Evolutionary conservation across 768 basidiomycete genomes (phyloP).

Genomic region (Omphalotus guepiniiformis): DNA sequence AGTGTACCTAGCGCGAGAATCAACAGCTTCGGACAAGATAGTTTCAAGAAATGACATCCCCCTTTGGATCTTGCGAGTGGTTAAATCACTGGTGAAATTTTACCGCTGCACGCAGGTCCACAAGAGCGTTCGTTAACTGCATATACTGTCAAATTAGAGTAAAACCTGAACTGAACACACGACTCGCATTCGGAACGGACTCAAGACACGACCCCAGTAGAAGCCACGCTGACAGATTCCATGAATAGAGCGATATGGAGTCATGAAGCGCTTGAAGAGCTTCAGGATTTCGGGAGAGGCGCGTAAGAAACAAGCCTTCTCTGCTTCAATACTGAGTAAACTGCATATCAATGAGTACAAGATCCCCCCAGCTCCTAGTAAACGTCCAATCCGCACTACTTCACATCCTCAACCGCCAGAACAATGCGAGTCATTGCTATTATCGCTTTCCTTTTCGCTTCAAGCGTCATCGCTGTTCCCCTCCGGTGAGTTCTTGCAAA

Average conservation of each 20-base stretch:
- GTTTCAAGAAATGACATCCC: conserved; percentile 78
- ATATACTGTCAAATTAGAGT: not conserved
- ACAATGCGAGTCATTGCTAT: no score
- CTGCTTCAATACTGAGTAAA: conserved; percentile 26
- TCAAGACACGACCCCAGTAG: conserved; percentile 65
- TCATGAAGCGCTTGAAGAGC: conserved; percentile 58
- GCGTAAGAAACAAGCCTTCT: conserved; percentile 58
- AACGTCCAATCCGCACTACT: no score
- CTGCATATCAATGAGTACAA: not conserved
- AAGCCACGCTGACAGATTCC: conserved; percentile 75
- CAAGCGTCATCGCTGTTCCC: no score
- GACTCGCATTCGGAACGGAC: not conserved
- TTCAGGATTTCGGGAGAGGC: conserved; percentile 53
- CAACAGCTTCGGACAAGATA: conserved; percentile 62
- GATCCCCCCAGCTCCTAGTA: no score
- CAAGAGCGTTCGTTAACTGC: conserved; percentile 45
- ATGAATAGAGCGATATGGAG: conserved; percentile 54
- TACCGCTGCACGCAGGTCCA: conserved; percentile 63
- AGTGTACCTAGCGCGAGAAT: conserved; percentile 60
- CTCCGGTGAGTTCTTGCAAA: no score
- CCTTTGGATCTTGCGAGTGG: conserved; percentile 82
- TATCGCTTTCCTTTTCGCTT: no score
- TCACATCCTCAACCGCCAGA: no score
- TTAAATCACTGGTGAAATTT: conserved; percentile 63
- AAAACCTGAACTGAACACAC: no score